phyloP scores from a whole-genome alignment of 1,284 basidiomycete species.

The Austroboletus novae-zelandiae region DNA sequence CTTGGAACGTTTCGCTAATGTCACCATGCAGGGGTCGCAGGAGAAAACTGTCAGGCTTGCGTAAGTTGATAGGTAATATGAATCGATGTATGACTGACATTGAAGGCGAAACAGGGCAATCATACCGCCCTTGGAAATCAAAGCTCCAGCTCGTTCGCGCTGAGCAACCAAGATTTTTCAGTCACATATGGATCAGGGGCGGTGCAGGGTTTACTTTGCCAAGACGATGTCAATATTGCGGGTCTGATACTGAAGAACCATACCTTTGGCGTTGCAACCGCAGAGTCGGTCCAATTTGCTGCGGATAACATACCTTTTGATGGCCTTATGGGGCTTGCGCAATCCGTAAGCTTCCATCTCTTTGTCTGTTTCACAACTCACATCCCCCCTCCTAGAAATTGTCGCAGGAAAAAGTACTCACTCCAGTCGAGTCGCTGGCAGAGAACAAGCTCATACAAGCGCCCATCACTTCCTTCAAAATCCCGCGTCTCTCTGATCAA shows the following conservation, averaged over 20 bases:
- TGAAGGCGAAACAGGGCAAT: constrained; percentile 44
- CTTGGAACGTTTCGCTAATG: background rate
- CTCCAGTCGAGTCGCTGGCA: constrained; percentile 75
- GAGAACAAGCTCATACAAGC: constrained; percentile 56
- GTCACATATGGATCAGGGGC: constrained; percentile 78
- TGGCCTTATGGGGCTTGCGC: constrained; percentile 82
- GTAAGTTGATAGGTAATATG: constrained; percentile 15
- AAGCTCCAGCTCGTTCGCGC: constrained; percentile 66
- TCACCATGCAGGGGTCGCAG: constrained; percentile 22
- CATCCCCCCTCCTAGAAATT: constrained; percentile 41
- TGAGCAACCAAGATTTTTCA: constrained; percentile 53
- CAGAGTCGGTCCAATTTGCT: constrained; percentile 67
- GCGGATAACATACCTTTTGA: constrained; percentile 60
- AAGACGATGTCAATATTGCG: constrained; percentile 68
- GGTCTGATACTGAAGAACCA: constrained; percentile 62
- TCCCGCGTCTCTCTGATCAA: constrained; percentile 71
- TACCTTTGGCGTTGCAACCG: constrained; percentile 69
- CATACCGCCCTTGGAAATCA: constrained; percentile 68
- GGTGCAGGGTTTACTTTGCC: constrained; percentile 65
- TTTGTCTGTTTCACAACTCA: background rate
- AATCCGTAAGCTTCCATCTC: constrained; percentile 47
- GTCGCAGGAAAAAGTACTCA: constrained; percentile 64
- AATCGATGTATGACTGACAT: background rate
- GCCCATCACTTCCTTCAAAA: constrained; percentile 79
- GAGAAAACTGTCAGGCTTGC: constrained; percentile 31